Evolutionary conservation across 202 grass and related monocot genomes (phyloP), one percentile per base, ranked within the genome.

Genomic region (Saccharum hybrid): DNA sequence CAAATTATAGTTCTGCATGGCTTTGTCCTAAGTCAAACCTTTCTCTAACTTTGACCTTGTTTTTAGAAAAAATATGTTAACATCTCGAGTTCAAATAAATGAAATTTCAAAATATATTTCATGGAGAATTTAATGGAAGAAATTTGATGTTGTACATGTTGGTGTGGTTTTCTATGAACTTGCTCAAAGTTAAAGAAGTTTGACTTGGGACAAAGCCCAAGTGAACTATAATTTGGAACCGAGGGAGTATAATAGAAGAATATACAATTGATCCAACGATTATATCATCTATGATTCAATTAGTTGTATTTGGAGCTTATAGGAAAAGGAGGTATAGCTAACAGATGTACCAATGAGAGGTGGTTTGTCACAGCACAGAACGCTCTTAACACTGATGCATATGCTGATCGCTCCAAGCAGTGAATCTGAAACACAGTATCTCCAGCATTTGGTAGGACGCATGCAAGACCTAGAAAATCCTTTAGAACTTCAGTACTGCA

Each of bases 261-360:
- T 28, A 63, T 74, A 9, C 12, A 75, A 70, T 11, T 46, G 28
- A 63, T 85, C 52, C 74, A 78, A 41, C 14, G 37, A 36, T 77
- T 66, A n/a, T 84, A 70, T 37, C 60, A 30, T 60, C 57, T 77
- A 22, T 48, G 12, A 78, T 78, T 81, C 23, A 5, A 10, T 22
- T 57, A 74, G 3, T 45, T 12, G 54, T 68, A 66, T 67, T 57
- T 67, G 19, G 23, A 66, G 42, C 19, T 48, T 48, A 7, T 10
- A 86, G 5, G 28, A 57, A 60, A 56, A 81, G 39, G 15, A 70
- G 14, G 10, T 70, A 75, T 49, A 42, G 30, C 4, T 62, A 2
- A 45, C 49, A 66, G 12, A 82, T 77, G 23, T 93, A 93, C 94
- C 90, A 61, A 82, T 86, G 86, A 91, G 84, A 91, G 84, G 42